Percentiles rank a stretch among this genome's conserved stretches.
Conservation (phyloP, 179 eudicot species). For the Beta macrorhiza region DNA sequence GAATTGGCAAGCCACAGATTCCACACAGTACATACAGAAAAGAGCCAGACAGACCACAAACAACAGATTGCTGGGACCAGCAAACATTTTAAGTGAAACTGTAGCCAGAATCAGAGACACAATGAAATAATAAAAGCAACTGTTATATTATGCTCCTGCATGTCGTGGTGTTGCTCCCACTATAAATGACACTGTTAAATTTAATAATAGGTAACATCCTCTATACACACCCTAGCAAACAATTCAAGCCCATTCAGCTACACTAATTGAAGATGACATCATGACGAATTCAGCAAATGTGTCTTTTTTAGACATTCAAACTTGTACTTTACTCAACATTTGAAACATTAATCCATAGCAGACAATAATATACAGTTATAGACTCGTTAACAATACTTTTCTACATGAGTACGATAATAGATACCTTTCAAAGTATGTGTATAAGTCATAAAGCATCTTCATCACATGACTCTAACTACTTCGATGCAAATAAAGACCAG, state of each 20-base stretch:
- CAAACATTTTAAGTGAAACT: background rate
- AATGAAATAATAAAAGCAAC: background rate
- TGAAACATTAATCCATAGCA: too few species aligned
- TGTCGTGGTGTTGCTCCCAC: background rate
- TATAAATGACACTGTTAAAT: background rate
- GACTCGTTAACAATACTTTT: too few species aligned
- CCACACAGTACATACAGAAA: background rate
- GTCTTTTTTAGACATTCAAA: background rate
- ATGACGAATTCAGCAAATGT: background rate
- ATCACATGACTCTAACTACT: too few species aligned
- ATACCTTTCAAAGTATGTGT: too few species aligned
- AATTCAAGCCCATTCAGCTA: background rate
- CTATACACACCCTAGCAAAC: background rate
- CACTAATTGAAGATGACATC: background rate
- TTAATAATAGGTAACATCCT: background rate
- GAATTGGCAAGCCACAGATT: background rate
- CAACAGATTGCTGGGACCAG: background rate
- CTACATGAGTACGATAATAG: too few species aligned
- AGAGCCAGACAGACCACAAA: constrained; percentile 6
- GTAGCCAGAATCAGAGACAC: background rate
- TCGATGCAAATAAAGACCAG: too few species aligned
- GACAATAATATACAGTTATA: too few species aligned
- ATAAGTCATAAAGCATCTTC: too few species aligned
- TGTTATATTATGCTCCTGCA: too few species aligned
- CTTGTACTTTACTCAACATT: too few species aligned